Base-by-base conservation (phyloP, 1,139 yeast species). In the Saccharomyces hybrid region DNA sequence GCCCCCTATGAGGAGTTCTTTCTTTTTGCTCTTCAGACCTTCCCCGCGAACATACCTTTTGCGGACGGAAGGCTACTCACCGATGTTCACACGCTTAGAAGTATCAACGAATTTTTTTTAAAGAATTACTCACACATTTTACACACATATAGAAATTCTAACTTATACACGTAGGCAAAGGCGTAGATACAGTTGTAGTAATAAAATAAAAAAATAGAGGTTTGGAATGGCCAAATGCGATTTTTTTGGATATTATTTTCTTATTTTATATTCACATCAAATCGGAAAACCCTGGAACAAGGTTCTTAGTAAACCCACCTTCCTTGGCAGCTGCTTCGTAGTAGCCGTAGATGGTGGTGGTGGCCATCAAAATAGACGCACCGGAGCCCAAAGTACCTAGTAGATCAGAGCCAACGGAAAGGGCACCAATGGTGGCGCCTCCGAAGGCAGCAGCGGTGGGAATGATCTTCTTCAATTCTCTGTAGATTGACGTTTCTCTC, bases 371-470 rank as follows among this genome's bases (percentile, higher is more conserved):
- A 63, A 93, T 91, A 49, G 96, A 90, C 53, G 98, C 91, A 68
- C 99, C 99, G 52, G 95, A 85, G 59, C 97, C 97, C 66, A 93
- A 79, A 59, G 98, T 89, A 50, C 99, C 98, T 67, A 90, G 78
- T 70, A 93, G 79, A 72, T 93, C 99, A 69, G 96, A 88, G 56
- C 84, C 80, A 54, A 93, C 98, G 13, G 97, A 87, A 61, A 93
- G 79, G 13, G 96, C 95, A 69, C 99, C 99, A 70, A 93, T 93
- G 59, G 95, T 87, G 55, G 97, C 97, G 73, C 99, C 99, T 64
- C 99, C 99, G 68, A 95, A 88, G 27, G 97, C 96, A 60, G 96
- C 96, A 59, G 98, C 99, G 55, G 96, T 89, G 66, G 99, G 99
- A 62, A 93, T 93, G 68, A 93, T 83, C 70, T 81, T 86, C 79